Percentiles rank a stretch among this genome's conserved stretches.
phyloP scores from a whole-genome alignment of 306 rosid genomes.

The Cucurbita ficifolia region DNA sequence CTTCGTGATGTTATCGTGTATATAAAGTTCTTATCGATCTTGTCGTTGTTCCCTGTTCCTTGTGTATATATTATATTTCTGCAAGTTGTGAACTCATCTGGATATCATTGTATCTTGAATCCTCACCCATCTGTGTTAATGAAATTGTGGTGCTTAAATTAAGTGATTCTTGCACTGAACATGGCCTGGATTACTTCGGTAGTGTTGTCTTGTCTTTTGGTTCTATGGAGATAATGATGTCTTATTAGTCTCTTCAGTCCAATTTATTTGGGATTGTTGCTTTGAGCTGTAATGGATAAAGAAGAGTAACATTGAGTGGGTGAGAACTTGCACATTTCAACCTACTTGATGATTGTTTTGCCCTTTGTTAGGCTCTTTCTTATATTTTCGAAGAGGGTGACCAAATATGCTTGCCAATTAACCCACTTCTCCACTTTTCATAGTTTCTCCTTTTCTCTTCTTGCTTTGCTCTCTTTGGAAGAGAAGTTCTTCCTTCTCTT shows the following conservation, averaged over 20 bases:
- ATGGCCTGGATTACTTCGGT: not conserved
- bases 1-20: conserved; percentile 19
- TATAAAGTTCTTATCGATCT: not conserved
- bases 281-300: not conserved
- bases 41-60: not conserved
- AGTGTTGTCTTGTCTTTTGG: not conserved
- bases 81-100: not conserved
- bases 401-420: not conserved
- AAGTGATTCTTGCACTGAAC: not conserved
- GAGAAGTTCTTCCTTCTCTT: not conserved
- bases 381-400: not conserved
- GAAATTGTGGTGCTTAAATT: not conserved
- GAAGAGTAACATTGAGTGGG: not conserved
- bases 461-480: not conserved
- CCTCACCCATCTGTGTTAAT: not conserved
- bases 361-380: not conserved
- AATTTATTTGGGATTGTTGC: not conserved
- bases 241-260: not conserved
- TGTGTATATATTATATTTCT: conserved; percentile 2
- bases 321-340: not conserved
- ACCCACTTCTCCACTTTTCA: not conserved
- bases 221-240: not conserved
- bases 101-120: not conserved
- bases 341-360: not conserved
- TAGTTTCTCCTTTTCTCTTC: not conserved